Percentiles rank a stretch among this genome's conserved stretches.
Evolutionary conservation across 2,329 filamentous ascomycete species (phyloP).

Genomic region (Colletotrichum somersetense): DNA sequence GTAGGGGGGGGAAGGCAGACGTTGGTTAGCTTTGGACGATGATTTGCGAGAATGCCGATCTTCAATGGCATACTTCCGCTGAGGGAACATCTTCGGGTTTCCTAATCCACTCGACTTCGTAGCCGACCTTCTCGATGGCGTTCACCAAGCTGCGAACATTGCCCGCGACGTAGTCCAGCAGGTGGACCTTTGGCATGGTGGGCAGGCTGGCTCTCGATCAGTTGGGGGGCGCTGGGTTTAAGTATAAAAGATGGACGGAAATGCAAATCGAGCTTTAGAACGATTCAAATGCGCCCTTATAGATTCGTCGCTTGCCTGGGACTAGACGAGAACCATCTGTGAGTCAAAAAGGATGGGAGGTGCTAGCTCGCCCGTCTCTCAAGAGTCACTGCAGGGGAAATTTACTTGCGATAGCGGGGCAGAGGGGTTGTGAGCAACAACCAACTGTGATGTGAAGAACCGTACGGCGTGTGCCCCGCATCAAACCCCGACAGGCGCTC

Average conservation of each 20-base stretch:
- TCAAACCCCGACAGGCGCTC: constrained; percentile 25
- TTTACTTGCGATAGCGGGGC: constrained; percentile 47
- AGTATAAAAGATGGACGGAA: neutral
- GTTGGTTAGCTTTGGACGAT: constrained; percentile 7
- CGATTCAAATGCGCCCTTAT: constrained; percentile 24
- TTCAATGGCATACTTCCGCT: constrained; percentile 77
- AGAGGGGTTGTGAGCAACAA: constrained; percentile 32
- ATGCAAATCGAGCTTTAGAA: neutral
- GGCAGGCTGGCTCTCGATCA: neutral
- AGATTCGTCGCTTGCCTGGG: constrained; percentile 1
- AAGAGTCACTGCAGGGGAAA: constrained; percentile 35
- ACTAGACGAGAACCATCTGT: constrained; percentile 11
- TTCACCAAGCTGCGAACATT: constrained; percentile 97
- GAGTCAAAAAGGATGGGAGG: constrained; percentile 30
- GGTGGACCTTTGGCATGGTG: constrained; percentile 81
- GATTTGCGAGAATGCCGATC: neutral
- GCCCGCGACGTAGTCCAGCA: constrained; percentile 92
- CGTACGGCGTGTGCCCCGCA: constrained; percentile 32
- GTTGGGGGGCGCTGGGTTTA: too few relatives aligned
- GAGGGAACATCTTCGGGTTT: constrained; percentile 85
- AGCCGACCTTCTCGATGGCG: constrained; percentile 96
- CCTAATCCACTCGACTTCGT: constrained; percentile 91
- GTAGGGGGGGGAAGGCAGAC: constrained; percentile 27
- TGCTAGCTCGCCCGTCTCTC: constrained; percentile 10
- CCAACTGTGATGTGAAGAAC: neutral